Conservation (phyloP, 176 grass and related monocot genomes). For the Puya raimondii region DNA sequence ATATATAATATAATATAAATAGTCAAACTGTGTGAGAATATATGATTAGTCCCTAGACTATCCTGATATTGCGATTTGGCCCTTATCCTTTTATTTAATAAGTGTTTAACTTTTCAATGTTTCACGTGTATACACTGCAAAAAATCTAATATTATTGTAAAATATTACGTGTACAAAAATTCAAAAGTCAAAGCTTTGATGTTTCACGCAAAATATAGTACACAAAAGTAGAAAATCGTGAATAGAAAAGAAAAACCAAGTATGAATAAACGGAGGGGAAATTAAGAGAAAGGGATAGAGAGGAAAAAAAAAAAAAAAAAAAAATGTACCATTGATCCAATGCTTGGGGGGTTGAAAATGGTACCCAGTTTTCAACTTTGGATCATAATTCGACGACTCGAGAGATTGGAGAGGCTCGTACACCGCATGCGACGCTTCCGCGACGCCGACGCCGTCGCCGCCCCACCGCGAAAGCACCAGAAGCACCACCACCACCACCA, state of each 20-base stretch:
- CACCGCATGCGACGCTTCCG: conserved; percentile 22
- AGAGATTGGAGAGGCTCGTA: conserved; percentile 26
- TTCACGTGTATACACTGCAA: no score
- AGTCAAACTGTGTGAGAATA: no score
- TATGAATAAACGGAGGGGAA: not conserved
- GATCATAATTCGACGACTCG: not conserved
- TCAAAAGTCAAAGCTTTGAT: no score
- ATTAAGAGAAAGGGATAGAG: not conserved
- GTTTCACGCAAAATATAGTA: no score
- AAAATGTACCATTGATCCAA: conserved; percentile 55
- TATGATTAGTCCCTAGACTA: no score
- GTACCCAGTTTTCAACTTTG: conserved; percentile 33
- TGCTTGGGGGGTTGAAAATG: conserved; percentile 51
- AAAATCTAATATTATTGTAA: no score
- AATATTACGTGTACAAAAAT: no score
- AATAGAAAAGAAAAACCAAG: not conserved
- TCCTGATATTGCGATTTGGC: no score
- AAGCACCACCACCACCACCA: not conserved
- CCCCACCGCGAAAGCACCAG: not conserved
- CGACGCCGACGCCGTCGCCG: not conserved
- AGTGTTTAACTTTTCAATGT: no score
- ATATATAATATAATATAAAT: no score
- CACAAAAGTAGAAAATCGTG: no score
- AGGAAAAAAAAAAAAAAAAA: not conserved
- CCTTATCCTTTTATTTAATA: no score